Base-by-base conservation (phyloP, 1,284 basidiomycete genomes). In the Chalciporus piperatoides region DNA sequence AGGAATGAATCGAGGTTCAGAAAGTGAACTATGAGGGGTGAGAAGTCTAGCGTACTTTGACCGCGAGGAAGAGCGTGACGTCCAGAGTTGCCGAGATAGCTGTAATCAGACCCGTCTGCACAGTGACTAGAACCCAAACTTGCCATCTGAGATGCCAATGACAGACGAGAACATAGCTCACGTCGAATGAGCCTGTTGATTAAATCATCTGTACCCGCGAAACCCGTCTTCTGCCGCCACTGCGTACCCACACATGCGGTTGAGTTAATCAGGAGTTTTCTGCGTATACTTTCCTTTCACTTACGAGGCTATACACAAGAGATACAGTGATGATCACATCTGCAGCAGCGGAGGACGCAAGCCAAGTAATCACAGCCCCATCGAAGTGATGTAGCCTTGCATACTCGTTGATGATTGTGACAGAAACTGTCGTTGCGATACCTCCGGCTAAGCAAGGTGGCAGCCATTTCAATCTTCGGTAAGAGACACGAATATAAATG, bases 251-350 rank as follows among this genome's bases (percentile, higher is more conserved):
- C 19, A 39, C 33, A 27, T 38, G 12, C 40, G 15, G 21, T 38
- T 6, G n/a, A 40, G 17, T 10, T 10, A 4, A 15, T 2, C 10
- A 17, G 1, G n/a, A 25, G 7, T 0, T 3, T 2, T 14, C 12
- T 10, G 9, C 11, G 27, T 28, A 28, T 28, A 28, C 4, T 6
- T 42, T 32, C 6, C 41, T 21, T 21, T 4, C 10, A 64, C 71
- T 19, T 52, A 76, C 77, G 65, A 80, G 57, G 35, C 63, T 73
- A 9, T 65, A 57, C 11, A 78, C 76, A 19, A 79, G 67, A 0
- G 71, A 66, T 9, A 53, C 56, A 0, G 78, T 77, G 25, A 80
- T 79, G 28, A 77, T 48, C 2, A 77, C 46, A 56, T 80, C 78
- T 1, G 75, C 70, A 2, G 67, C 60, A 11, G 71, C 72, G 1